phyloP scores from a whole-genome alignment of 176 grass and related monocot genomes.

The Rhynchospora breviuscula region DNA sequence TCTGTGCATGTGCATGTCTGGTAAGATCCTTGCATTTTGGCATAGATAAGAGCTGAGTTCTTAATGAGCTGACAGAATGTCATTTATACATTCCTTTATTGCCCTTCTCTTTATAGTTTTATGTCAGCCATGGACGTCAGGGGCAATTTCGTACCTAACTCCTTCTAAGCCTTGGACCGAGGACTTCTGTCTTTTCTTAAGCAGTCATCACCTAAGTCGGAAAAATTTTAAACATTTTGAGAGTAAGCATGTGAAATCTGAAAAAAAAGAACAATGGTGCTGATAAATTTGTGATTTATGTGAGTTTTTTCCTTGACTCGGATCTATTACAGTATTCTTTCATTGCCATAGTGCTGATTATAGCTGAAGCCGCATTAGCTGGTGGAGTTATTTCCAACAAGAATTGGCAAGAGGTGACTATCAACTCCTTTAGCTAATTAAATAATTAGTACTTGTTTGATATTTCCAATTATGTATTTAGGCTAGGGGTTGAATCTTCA shows the following conservation, averaged over 20 bases:
- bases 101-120: background rate
- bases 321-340: conserved; percentile 20
- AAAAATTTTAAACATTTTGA: background rate
- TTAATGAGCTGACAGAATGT: background rate
- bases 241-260: background rate
- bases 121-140: background rate
- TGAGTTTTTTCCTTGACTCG: conserved; percentile 11
- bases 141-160: background rate
- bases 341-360: conserved; percentile 22
- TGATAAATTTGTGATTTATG: background rate
- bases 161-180: background rate
- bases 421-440: background rate
- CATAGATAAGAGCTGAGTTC: background rate
- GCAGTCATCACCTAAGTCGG: background rate
- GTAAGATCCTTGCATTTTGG: background rate
- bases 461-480: background rate
- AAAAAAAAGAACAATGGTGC: background rate
- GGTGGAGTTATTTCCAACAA: conserved; percentile 46
- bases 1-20: background rate
- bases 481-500: background rate
- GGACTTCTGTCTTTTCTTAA: background rate
- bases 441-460: background rate
- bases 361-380: conserved; percentile 30
- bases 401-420: conserved; percentile 62
- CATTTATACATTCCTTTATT: background rate